Percentiles rank a stretch among this genome's conserved stretches.
Evolutionary conservation across 2,329 filamentous ascomycete species (phyloP).

Genomic region (Colletotrichum truncatum): DNA sequence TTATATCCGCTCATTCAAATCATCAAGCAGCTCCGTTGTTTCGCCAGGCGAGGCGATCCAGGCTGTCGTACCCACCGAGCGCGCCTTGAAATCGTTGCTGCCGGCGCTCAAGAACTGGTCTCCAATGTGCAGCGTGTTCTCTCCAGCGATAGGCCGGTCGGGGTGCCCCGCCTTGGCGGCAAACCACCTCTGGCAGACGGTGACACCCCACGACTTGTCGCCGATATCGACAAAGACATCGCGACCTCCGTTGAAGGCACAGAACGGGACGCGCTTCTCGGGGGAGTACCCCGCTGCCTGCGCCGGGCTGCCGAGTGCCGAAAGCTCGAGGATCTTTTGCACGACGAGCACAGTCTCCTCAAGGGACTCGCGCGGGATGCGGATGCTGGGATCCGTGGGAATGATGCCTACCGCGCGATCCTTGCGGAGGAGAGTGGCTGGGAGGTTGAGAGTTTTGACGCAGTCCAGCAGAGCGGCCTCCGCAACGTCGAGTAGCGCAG

Average conservation of each 20-base stretch:
- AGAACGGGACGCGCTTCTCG: constrained; percentile 76
- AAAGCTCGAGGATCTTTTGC: constrained; percentile 90
- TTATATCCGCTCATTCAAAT: constrained; percentile 70
- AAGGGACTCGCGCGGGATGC: constrained; percentile 85
- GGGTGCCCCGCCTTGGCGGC: constrained; percentile 56
- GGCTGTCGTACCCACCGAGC: constrained; percentile 90
- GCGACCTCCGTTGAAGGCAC: constrained; percentile 96
- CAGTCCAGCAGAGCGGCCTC: constrained; percentile 87
- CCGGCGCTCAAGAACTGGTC: constrained; percentile 97
- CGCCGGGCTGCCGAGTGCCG: constrained; percentile 53
- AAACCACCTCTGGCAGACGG: constrained; percentile 92
- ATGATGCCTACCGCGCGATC: constrained; percentile 86
- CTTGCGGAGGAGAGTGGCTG: constrained; percentile 85
- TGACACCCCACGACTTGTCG: constrained; percentile 96
- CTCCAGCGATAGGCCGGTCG: constrained; percentile 68
- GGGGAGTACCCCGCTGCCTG: constrained; percentile 35
- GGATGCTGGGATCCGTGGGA: constrained; percentile 68
- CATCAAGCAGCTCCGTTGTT: constrained; percentile 89
- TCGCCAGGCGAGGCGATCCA: constrained; percentile 96
- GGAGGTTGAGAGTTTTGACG: constrained; percentile 79
- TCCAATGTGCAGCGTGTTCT: constrained; percentile 90
- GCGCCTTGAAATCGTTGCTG: constrained; percentile 96
- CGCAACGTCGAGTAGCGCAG: constrained; percentile 85
- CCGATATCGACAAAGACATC: constrained; percentile 99
- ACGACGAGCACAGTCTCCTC: constrained; percentile 96